phyloP scores from a whole-genome alignment of 164 flowering plant species.

The Warburgia ugandensis region DNA sequence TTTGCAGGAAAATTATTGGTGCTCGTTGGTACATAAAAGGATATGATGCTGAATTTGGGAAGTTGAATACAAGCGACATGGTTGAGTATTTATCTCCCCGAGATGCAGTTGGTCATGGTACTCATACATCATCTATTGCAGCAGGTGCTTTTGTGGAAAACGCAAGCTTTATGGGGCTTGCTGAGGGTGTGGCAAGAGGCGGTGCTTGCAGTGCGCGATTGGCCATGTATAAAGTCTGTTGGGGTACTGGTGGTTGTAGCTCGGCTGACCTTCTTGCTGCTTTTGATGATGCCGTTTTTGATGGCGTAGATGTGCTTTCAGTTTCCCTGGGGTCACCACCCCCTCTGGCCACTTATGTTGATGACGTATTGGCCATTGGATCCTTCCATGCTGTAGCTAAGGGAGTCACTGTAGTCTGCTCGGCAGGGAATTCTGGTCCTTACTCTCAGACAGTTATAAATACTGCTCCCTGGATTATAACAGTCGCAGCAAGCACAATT shows the following conservation, averaged over 20 bases:
- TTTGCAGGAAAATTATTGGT: constrained; percentile 30
- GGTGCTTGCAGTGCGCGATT: constrained; percentile 20
- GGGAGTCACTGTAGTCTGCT: constrained; percentile 36
- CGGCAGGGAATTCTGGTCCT: constrained; percentile 49
- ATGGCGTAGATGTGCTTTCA: constrained; percentile 20
- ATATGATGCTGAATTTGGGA: constrained; percentile 39
- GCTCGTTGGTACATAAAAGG: constrained; percentile 49
- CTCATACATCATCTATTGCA: constrained; percentile 51
- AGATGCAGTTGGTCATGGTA: constrained; percentile 50
- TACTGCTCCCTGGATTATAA: constrained; percentile 45
- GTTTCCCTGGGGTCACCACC: constrained; percentile 33
- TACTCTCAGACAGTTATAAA: constrained; percentile 33
- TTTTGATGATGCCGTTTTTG: constrained; percentile 9
- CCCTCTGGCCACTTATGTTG: constrained; percentile 28
- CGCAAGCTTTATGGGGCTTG: constrained; percentile 37
- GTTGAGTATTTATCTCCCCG: constrained; percentile 39
- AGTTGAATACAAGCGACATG: constrained; percentile 19
- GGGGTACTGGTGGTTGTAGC: neutral
- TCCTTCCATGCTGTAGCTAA: constrained; percentile 46
- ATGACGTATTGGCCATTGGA: constrained; percentile 35
- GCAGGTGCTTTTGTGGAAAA: constrained; percentile 31
- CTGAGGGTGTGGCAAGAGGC: constrained; percentile 40
- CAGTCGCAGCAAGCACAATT: constrained; percentile 48
- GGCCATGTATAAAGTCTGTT: constrained; percentile 10
- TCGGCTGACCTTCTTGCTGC: constrained; percentile 7